A percentile compares a stretch with the other conserved stretches of the same genome.
Conservation (phyloP, 441 rosid genomes). For the Gossypium trilobum region DNA sequence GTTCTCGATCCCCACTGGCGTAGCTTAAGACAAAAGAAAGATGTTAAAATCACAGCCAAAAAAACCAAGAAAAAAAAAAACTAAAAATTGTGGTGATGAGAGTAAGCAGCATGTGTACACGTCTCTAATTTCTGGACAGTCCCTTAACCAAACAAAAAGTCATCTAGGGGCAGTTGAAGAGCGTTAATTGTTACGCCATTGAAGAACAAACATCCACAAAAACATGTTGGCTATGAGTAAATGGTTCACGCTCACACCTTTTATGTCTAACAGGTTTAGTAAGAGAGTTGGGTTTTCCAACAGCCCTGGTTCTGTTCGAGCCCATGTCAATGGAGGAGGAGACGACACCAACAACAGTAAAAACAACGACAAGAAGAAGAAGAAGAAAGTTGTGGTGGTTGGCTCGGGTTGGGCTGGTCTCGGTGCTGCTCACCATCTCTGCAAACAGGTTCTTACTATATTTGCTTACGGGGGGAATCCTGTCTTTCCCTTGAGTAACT, state of each 20-base stretch:
- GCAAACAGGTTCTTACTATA: conserved; percentile 34
- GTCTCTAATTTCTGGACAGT: neutral
- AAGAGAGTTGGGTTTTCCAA: conserved; percentile 9
- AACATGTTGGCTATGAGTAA: conserved; percentile 27
- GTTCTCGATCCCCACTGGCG: neutral
- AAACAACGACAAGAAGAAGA: conserved; percentile 1
- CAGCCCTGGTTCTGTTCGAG: conserved; percentile 17
- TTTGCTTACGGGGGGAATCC: neutral
- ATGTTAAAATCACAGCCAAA: neutral
- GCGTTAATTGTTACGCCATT: neutral
- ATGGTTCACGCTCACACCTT: conserved; percentile 18
- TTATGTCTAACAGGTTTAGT: neutral
- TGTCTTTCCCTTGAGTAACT: neutral
- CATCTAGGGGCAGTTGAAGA: neutral
- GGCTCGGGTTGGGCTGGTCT: conserved; percentile 71
- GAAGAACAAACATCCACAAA: neutral
- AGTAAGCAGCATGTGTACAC: neutral
- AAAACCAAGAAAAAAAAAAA: neutral
- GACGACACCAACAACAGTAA: neutral
- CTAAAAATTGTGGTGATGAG: neutral
- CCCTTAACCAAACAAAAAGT: neutral
- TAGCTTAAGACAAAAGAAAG: neutral
- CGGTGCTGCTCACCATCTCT: conserved; percentile 59
- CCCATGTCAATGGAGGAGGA: conserved; percentile 16
- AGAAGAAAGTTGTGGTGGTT: conserved; percentile 37